Base-by-base conservation (phyloP, 495 filamentous ascomycete genomes). In the Letharia columbiana region DNA sequence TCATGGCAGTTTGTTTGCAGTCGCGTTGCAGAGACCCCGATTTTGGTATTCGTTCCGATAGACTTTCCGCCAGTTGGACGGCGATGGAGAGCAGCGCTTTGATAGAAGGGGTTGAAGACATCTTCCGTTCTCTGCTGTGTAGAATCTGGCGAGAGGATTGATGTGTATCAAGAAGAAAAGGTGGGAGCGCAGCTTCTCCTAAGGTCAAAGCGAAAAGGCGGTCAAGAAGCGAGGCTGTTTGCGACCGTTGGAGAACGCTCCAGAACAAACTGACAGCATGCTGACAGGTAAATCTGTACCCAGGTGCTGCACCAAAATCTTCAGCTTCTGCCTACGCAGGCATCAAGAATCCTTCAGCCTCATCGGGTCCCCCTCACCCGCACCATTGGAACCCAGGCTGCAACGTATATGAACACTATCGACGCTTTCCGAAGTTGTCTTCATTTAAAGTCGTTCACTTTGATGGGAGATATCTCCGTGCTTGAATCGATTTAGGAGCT, bases 331-430 rank as follows among this genome's bases (percentile, higher is more conserved):
- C 54, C 54, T 57, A 11, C 31, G 54, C 11, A 37, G 31, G 33
- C 54, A 57, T 8, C 54, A 10, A 37, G 12, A 57, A 20, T 57
- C 54, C 54, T 57, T 57, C 54, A 57, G 54, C 54, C 54, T 57
- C 15, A 17, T 57, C 31, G 54, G 54, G 0, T 57, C 12, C 33
- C 31, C 17, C 5, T 2, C 52, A 17, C 13, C 8, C 6, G 17
- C 13, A 18, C 10, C 33, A 18, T 57, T 37, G 13, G 54, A 37
- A 54, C 4, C 33, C 13, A 17, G 54, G 54, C 33, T 37, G 54
- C 18, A 56, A 2, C 13, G 54, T 57, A 57, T 37, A 8, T 20
- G 6, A 3, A 6, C 6, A 4, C 2, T 37, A 6, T 37, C 12
- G 31, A 57, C 17, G 17, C 31, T n/a, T 57, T 37, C 2, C 28